Base-by-base conservation (phyloP, 2,329 filamentous ascomycete species). In the Capronia coronata region DNA sequence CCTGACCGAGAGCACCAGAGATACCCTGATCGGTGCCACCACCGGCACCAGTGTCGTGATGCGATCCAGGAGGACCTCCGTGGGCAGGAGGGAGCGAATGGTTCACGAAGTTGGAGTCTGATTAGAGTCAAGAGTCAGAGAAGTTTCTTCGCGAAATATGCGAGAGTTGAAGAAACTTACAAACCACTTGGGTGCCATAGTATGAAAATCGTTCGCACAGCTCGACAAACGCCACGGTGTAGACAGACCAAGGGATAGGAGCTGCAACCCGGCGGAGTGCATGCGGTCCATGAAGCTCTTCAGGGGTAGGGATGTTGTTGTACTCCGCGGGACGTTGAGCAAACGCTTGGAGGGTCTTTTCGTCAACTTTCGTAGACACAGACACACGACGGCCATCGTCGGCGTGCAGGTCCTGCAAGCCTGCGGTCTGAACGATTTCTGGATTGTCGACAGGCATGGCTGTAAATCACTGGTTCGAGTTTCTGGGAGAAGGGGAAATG, bases 171-270 rank as follows among this genome's bases (percentile, higher is more conserved):
- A 14, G 8, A 16, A 39, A 80, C 51, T 14, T 47, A 54, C 51
- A 86, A 23, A 86, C 72, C 25, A 82, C 75, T 39, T 79, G 76
- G 4, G 80, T 82, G 45, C 84, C 85, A 62, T 87, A 87, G 76
- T 87, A 88, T 11, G 82, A 84, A 69, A 86, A 87, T 43, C 84
- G 81, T 70, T 88, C 85, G 69, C 82, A 85, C 49, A 87, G 70
- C 67, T 88, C 84, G 52, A 58, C 43, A 29, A 58, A 54, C 41
- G 82, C 83, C 52, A 89, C 78, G 23, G 80, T 82, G 68, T 81
- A 88, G 50, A 83, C 77, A 47, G 75, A 70, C 75, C 76, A 81
- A 42, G 81, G 80, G 53, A 88, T 78, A 62, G 48, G 48, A 38
- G 45, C 55, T n/a, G 46, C 16, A 27, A 54, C 46, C 27, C 52